A percentile compares a stretch with the other conserved stretches of the same genome.
phyloP scores from a whole-genome alignment of 202 grass and related monocot genomes.

The Setaria viridis region DNA sequence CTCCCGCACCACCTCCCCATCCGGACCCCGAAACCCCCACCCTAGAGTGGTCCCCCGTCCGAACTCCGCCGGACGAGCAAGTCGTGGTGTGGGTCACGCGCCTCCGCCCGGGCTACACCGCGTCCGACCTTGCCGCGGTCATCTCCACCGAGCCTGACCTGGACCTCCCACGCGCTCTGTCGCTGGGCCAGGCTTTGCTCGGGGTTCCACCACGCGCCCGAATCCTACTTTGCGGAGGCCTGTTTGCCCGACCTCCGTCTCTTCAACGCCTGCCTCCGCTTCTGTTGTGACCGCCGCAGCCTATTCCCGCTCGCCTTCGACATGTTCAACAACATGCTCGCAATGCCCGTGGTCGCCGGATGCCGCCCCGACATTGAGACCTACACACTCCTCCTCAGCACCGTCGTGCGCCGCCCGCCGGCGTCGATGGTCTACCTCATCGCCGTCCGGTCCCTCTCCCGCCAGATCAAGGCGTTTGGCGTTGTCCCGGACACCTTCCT shows the following conservation, averaged over 20 bases:
- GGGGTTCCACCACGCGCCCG: conserved; percentile 61
- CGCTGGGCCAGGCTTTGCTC: conserved; percentile 71
- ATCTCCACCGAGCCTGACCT: conserved; percentile 63
- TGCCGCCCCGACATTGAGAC: conserved; percentile 76
- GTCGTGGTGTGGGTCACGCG: conserved; percentile 75
- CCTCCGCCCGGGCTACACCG: conserved; percentile 68
- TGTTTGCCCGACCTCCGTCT: conserved; percentile 61
- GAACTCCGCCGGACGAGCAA: conserved; percentile 61
- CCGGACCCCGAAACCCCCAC: neutral
- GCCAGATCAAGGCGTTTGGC: conserved; percentile 86
- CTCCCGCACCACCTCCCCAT: conserved; percentile 6
- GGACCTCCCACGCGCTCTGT: conserved; percentile 72
- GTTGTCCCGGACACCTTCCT: conserved; percentile 87
- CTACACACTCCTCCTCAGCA: conserved; percentile 76
- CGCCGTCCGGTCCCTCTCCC: conserved; percentile 70
- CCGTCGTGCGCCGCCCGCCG: conserved; percentile 68
- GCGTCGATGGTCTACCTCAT: conserved; percentile 79
- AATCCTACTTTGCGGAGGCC: conserved; percentile 69
- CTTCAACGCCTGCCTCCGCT: conserved; percentile 73
- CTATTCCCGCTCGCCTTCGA: conserved; percentile 90
- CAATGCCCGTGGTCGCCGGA: conserved; percentile 32
- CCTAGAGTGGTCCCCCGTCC: conserved; percentile 24
- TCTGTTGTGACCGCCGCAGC: conserved; percentile 70
- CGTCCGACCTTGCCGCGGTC: conserved; percentile 54
- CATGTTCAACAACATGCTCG: conserved; percentile 88